Evolutionary conservation across 768 basidiomycete genomes (phyloP).

Genomic region (Lactarius psammicola): DNA sequence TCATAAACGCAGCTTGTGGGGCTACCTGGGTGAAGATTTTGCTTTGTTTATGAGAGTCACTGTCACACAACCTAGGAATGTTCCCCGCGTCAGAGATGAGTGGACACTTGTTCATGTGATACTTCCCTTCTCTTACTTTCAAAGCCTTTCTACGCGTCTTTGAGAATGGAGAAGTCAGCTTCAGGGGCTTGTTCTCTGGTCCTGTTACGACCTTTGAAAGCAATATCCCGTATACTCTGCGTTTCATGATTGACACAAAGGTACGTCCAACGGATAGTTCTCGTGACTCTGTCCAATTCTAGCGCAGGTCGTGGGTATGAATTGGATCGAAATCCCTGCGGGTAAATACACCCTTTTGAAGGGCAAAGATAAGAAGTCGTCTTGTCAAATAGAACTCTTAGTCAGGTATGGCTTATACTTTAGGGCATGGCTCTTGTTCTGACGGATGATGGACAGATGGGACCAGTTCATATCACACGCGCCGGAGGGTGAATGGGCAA

Average conservation of each 20-base stretch:
- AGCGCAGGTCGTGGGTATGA: conserved; percentile 91
- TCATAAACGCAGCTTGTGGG: conserved; percentile 76
- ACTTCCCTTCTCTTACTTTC: conserved; percentile 15
- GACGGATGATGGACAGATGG: conserved; percentile 49
- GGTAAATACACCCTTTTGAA: conserved; percentile 72
- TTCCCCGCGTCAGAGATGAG: conserved; percentile 93
- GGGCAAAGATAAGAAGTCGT: conserved; percentile 60
- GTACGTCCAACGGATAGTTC: conserved; percentile 40
- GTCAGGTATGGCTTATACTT: conserved; percentile 53
- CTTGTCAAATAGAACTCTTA: conserved; percentile 86
- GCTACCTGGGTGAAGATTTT: conserved; percentile 79
- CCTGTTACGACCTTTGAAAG: conserved; percentile 82
- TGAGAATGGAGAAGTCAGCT: conserved; percentile 53
- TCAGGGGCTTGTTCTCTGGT: conserved; percentile 45
- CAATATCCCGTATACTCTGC: conserved; percentile 85
- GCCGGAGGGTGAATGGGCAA: conserved; percentile 90
- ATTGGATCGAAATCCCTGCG: conserved; percentile 93
- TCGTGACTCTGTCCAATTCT: not conserved
- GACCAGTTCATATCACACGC: conserved; percentile 85
- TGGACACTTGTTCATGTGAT: conserved; percentile 37
- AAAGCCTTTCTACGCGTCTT: conserved; percentile 42
- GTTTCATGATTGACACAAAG: conserved; percentile 98
- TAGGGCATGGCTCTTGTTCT: not conserved
- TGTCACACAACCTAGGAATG: conserved; percentile 62
- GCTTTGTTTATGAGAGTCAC: conserved; percentile 85